Percentiles rank a stretch among this genome's conserved stretches.
Conservation (phyloP, 2,329 filamentous ascomycete genomes). For the Paracorniculantispora psalliotae region DNA sequence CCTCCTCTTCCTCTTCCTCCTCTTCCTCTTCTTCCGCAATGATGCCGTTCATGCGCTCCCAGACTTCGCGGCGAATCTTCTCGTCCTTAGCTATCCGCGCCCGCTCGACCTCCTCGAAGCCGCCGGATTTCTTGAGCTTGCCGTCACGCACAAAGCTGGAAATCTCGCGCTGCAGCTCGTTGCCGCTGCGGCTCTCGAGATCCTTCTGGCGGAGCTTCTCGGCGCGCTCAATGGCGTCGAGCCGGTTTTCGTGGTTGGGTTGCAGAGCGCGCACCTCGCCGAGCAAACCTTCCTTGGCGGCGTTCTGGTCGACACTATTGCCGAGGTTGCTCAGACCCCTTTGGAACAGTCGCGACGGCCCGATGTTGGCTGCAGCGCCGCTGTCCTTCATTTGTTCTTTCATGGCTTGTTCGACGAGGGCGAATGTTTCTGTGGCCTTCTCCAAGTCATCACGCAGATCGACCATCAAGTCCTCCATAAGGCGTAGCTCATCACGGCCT, state of each 20-base stretch:
- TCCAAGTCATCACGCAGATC: conserved; percentile 93
- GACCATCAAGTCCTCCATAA: conserved; percentile 91
- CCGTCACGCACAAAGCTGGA: conserved; percentile 81
- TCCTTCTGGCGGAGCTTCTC: conserved; percentile 89
- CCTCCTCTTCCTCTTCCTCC: conserved; percentile 20
- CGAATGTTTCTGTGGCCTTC: conserved; percentile 89
- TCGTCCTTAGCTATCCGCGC: conserved; percentile 82
- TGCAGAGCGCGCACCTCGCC: conserved; percentile 90
- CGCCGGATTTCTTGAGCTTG: conserved; percentile 92
- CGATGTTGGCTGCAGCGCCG: conserved; percentile 46
- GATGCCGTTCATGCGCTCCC: conserved; percentile 60
- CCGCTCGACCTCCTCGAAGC: conserved; percentile 89
- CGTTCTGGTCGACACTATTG: conserved; percentile 60
- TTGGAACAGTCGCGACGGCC: conserved; percentile 51
- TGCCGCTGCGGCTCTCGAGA: conserved; percentile 69
- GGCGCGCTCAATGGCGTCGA: conserved; percentile 96
- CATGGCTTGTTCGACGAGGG: conserved; percentile 94
- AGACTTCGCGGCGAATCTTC: conserved; percentile 72
- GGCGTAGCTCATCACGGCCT: conserved; percentile 87
- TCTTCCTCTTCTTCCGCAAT: conserved; percentile 29
- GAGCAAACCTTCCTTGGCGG: conserved; percentile 85
- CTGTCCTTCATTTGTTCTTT: conserved; percentile 88
- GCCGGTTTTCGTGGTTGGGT: conserved; percentile 86
- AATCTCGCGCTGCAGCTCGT: conserved; percentile 79
- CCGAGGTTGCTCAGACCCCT: conserved; percentile 50